Conservation (phyloP, 805 yeast genomes). For the Schwanniomyces vanrijiae region DNA sequence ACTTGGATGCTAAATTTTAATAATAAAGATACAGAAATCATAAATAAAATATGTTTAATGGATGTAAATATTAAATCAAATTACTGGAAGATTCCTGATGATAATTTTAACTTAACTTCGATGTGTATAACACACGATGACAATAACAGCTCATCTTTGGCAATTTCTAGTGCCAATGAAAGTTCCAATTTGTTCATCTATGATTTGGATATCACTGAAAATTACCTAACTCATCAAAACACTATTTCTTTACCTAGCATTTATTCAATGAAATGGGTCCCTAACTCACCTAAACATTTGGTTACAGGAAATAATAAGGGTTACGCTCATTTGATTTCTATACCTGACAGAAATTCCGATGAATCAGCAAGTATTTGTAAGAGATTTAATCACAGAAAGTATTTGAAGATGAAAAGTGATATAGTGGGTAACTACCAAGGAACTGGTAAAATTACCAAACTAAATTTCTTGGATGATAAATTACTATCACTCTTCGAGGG, state of each 20-base stretch:
- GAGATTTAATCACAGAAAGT: slow-evolving; percentile 77
- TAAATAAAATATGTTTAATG: slow-evolving; percentile 42
- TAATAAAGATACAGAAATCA: slow-evolving; percentile 29
- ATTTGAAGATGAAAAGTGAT: slow-evolving; percentile 39
- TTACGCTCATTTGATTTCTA: slow-evolving; percentile 64
- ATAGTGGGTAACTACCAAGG: slow-evolving; percentile 14
- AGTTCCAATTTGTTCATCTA: slow-evolving; percentile 53
- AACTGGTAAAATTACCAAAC: slow-evolving; percentile 21
- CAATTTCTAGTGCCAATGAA: slow-evolving; percentile 50
- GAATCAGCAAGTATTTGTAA: slow-evolving; percentile 69
- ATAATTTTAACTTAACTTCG: slow-evolving; percentile 45
- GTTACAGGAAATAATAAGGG: slow-evolving; percentile 82
- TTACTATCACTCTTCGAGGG: slow-evolving; percentile 66
- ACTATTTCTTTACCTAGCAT: slow-evolving; percentile 61
- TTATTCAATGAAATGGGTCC: slow-evolving; percentile 54
- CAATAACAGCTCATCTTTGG: slow-evolving; percentile 39
- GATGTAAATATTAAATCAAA: slow-evolving; percentile 42
- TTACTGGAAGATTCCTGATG: slow-evolving; percentile 47
- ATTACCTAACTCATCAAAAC: slow-evolving; percentile 53
- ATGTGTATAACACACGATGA: slow-evolving; percentile 26
- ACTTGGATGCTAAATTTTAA: slow-evolving; percentile 32
- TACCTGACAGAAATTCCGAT: slow-evolving; percentile 41
- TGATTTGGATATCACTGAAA: slow-evolving; percentile 39
- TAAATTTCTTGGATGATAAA: slow-evolving; percentile 33
- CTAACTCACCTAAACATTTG: slow-evolving; percentile 38